Evolutionary conservation across 345 rosid species (phyloP), one percentile per base, ranked within the genome.

Genomic region (Psidium friedrichsthalianum): DNA sequence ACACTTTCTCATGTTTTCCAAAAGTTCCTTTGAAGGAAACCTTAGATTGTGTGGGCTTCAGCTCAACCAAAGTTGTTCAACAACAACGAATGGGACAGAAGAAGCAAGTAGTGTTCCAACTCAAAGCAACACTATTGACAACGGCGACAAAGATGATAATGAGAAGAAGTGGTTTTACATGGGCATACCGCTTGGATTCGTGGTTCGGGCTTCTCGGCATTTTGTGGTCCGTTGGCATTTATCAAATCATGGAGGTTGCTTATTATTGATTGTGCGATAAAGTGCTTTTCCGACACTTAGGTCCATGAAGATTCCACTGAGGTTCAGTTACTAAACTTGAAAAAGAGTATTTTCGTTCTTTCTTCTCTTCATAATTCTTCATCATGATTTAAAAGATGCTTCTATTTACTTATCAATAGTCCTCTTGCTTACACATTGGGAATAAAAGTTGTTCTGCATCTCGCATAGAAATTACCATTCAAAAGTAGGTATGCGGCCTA

Each of bases 1-100:
- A 29, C 93, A 92, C 16, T 40, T 93, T 20, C 83, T 51, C 55
- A 81, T 92, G 18, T 89, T 92, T 94, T 92, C 53, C 3, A 18
- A 83, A 25, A 81, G 78, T 85, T 88, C 90, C 12, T 92, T 64
- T 8, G 42, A 40, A 40, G 42, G 42, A 40, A 40, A 40, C 42
- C 42, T 2, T 40, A 5, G 42, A 40, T 40, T 40, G 42, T 40
- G 42, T 5, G 42, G 42, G 42, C 42, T 40, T 40, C 42, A n/a
- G n/a, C n/a, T n/a, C n/a, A n/a, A n/a, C n/a, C n/a, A n/a, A n/a
- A n/a, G n/a, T n/a, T n/a, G n/a, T n/a, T n/a, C n/a, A n/a, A n/a
- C n/a, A n/a, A n/a, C n/a, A n/a, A n/a, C n/a, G n/a, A n/a, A n/a
- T n/a, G n/a, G n/a, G n/a, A n/a, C n/a, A n/a, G n/a, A n/a, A n/a